phyloP scores from a whole-genome alignment of 2,329 filamentous ascomycete genomes.

The Diplodia intermedia region DNA sequence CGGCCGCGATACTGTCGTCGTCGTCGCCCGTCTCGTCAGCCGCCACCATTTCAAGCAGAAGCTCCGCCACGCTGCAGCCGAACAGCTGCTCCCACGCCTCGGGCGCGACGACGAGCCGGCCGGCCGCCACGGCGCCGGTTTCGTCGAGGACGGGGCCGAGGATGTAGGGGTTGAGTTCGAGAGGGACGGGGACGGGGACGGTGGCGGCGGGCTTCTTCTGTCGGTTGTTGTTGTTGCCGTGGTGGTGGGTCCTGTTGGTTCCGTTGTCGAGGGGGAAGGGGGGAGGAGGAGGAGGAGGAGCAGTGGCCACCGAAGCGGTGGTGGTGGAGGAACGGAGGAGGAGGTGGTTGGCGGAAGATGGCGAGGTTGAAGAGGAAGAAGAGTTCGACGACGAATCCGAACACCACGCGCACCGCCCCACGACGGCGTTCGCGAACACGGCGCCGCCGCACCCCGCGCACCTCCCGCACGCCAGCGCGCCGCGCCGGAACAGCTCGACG shows the following conservation, averaged over 20 bases:
- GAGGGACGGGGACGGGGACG: background rate
- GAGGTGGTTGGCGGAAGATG: too few species aligned
- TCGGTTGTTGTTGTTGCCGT: too few species aligned
- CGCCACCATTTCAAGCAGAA: conserved; percentile 47
- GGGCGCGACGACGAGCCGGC: conserved; percentile 62
- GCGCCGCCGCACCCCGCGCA: conserved; percentile 61
- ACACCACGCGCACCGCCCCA: background rate
- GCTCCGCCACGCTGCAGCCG: conserved; percentile 52
- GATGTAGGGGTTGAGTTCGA: conserved; percentile 54
- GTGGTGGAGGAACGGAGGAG: too few species aligned
- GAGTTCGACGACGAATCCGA: too few species aligned
- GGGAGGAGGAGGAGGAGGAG: too few species aligned
- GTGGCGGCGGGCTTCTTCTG: too few species aligned
- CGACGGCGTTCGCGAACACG: conserved; percentile 58
- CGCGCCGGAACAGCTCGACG: conserved; percentile 49
- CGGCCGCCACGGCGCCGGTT: conserved; percentile 59
- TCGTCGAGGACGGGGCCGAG: conserved; percentile 60
- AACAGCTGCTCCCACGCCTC: conserved; percentile 61
- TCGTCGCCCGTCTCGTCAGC: too few species aligned
- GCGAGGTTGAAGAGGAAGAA: too few species aligned
- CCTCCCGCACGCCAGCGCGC: conserved; percentile 55
- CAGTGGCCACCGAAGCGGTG: too few species aligned
- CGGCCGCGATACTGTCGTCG: too few species aligned
- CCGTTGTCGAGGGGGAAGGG: too few species aligned
- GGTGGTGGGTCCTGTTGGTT: too few species aligned